phyloP scores from a whole-genome alignment of 129 eudicot species.

The Centaurea solstitialis region DNA sequence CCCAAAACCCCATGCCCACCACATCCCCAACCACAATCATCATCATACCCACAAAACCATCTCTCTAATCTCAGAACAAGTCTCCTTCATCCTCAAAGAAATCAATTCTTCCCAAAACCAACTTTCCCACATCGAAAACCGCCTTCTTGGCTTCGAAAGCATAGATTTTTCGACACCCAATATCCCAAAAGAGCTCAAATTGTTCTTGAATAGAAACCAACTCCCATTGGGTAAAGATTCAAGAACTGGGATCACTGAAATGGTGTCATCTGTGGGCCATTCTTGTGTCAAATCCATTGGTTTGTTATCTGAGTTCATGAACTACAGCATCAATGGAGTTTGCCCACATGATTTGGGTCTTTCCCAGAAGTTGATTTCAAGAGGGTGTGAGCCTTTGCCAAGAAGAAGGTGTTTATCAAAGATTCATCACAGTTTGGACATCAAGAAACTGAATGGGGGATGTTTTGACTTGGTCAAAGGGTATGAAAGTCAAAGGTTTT shows the following conservation, averaged over 20 bases:
- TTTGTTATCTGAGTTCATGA: slow-evolving; percentile 73
- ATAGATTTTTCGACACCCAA: slow-evolving; percentile 82
- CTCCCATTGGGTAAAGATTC: slow-evolving; percentile 95
- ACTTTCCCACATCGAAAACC: slow-evolving; percentile 89
- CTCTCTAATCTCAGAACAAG: slow-evolving; percentile 84
- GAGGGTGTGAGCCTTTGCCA: slow-evolving; percentile 94
- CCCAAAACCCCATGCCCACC: slow-evolving; percentile 40
- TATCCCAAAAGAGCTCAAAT: slow-evolving; percentile 59
- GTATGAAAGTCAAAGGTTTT: slow-evolving; percentile 66
- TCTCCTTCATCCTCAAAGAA: slow-evolving; percentile 75
- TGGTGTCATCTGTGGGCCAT: slow-evolving; percentile 98
- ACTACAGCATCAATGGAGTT: slow-evolving; percentile 64
- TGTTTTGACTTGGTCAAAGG: slow-evolving; percentile 75
- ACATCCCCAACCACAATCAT: slow-evolving; percentile 13
- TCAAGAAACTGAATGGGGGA: slow-evolving; percentile 77
- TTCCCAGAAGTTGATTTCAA: slow-evolving; percentile 68
- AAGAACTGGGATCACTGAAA: slow-evolving; percentile 91
- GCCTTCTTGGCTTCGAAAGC: slow-evolving; percentile 85
- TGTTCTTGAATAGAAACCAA: slow-evolving; percentile 53
- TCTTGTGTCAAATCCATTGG: slow-evolving; percentile 83
- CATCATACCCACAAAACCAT: slow-evolving; percentile 75
- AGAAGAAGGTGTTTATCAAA: slow-evolving; percentile 90
- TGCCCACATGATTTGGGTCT: slow-evolving; percentile 96
- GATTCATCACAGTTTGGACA: slow-evolving; percentile 66
- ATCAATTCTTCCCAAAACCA: slow-evolving; percentile 88